phyloP scores from a whole-genome alignment of 257 asterid genomes.

The Salvia miltiorrhiza region DNA sequence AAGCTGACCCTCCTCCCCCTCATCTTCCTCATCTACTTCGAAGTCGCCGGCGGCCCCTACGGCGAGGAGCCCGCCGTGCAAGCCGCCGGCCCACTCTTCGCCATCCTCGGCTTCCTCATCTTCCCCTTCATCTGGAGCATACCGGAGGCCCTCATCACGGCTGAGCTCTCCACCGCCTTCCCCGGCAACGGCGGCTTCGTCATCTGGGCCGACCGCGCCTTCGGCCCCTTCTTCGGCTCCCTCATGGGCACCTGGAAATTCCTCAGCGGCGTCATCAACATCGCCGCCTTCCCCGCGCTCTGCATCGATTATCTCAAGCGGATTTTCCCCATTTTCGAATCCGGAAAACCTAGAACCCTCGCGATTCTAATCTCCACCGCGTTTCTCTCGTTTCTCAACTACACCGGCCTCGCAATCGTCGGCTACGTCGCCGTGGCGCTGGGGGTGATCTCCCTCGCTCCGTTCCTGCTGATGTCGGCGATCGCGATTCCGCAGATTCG shows the following conservation, averaged over 20 bases:
- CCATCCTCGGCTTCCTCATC: conserved; percentile 74
- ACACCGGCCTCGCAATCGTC: conserved; percentile 59
- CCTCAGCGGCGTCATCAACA: conserved; percentile 71
- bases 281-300: conserved; percentile 72
- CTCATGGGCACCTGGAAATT: conserved; percentile 79
- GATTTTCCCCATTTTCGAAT: conserved; percentile 50
- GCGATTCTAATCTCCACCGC: conserved; percentile 50
- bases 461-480: conserved; percentile 52
- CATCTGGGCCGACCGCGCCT: conserved; percentile 84
- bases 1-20: conserved; percentile 76
- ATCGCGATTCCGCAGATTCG: conserved; percentile 65
- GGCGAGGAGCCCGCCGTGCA: conserved; percentile 88
- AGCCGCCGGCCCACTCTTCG: conserved; percentile 79
- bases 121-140: conserved; percentile 88
- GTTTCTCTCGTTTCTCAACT: conserved; percentile 41
- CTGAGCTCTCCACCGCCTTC: conserved; percentile 77
- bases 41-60: conserved; percentile 90
- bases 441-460: conserved; percentile 60
- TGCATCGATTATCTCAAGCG: conserved; percentile 53
- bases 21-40: conserved; percentile 78
- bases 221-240: conserved; percentile 82
- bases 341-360: conserved; percentile 38
- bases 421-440: conserved; percentile 58
- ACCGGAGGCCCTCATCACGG: conserved; percentile 86
- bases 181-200: conserved; percentile 94